Evolutionary conservation across 1,284 basidiomycete genomes (phyloP).

Genomic region (Moesziomyces aphidis): DNA sequence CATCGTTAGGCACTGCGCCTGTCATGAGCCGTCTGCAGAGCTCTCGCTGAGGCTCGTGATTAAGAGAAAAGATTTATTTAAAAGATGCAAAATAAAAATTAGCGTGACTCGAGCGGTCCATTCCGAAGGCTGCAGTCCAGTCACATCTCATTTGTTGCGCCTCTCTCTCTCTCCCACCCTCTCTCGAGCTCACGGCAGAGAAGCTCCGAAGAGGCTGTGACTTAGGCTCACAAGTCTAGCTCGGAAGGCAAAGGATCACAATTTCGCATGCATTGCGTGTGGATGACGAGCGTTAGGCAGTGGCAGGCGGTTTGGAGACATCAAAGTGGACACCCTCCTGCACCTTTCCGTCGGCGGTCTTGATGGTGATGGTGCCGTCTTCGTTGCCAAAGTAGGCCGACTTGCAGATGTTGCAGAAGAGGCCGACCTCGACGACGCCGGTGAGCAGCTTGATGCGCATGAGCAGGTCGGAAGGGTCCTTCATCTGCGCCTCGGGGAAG

Average conservation of each 20-base stretch:
- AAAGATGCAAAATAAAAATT: neutral
- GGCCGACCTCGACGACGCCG: constrained; percentile 94
- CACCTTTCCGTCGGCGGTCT: constrained; percentile 54
- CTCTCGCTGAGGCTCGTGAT: neutral
- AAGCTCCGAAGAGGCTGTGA: too few relatives aligned
- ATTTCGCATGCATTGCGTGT: neutral
- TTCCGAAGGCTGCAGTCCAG: too few relatives aligned
- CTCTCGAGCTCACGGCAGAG: too few relatives aligned
- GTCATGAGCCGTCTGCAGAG: too few relatives aligned
- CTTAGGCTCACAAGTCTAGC: too few relatives aligned
- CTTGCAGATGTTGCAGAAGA: constrained; percentile 91
- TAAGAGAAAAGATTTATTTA: neutral
- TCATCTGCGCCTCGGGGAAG: constrained; percentile 59
- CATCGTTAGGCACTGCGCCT: too few relatives aligned
- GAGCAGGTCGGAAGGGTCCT: constrained; percentile 56
- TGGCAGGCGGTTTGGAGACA: constrained; percentile 24
- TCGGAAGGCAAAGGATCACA: too few relatives aligned
- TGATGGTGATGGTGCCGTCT: constrained; percentile 59
- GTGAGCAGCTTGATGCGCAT: constrained; percentile 71
- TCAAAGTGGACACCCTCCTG: constrained; percentile 50
- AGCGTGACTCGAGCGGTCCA: neutral
- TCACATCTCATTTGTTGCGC: too few relatives aligned
- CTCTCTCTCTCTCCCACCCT: neutral
- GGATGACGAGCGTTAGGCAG: constrained; percentile 10
- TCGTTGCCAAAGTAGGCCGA: constrained; percentile 95